Conservation (phyloP, 2,329 filamentous ascomycete species). For the Calycina herbarum region DNA sequence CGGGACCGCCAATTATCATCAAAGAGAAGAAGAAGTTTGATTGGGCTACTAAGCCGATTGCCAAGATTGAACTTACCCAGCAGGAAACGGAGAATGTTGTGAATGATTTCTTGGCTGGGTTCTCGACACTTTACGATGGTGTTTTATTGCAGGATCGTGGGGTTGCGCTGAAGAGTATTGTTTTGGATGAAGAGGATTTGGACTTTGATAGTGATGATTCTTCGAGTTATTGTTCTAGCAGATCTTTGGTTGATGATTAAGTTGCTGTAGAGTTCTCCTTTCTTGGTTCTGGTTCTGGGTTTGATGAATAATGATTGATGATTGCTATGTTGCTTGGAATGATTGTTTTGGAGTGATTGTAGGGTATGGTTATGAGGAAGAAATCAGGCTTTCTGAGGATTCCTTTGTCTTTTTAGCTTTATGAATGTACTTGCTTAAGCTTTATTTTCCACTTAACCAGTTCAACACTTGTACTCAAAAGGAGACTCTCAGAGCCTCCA, state of each 20-base stretch:
- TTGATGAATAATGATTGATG: background rate
- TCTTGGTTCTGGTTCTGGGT: background rate
- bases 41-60: constrained; percentile 6
- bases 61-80: constrained; percentile 19
- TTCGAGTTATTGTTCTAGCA: constrained; percentile 6
- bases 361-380: background rate
- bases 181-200: constrained; percentile 12
- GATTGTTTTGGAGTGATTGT: background rate
- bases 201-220: constrained; percentile 22
- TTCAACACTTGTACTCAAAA: too few species aligned
- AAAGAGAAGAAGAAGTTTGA: background rate
- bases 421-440: too few species aligned
- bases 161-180: constrained; percentile 17
- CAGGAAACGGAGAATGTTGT: constrained; percentile 24
- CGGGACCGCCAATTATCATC: background rate
- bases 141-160: constrained; percentile 19
- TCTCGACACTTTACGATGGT: constrained; percentile 23
- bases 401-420: background rate
- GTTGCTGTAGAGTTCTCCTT: background rate
- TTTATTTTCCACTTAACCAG: too few species aligned
- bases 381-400: background rate
- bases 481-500: too few species aligned
- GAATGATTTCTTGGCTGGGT: constrained; percentile 25
- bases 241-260: constrained; percentile 10
- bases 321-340: background rate